phyloP scores from a whole-genome alignment of 2,329 filamentous ascomycete genomes.

The Exophiala aquamarina region DNA sequence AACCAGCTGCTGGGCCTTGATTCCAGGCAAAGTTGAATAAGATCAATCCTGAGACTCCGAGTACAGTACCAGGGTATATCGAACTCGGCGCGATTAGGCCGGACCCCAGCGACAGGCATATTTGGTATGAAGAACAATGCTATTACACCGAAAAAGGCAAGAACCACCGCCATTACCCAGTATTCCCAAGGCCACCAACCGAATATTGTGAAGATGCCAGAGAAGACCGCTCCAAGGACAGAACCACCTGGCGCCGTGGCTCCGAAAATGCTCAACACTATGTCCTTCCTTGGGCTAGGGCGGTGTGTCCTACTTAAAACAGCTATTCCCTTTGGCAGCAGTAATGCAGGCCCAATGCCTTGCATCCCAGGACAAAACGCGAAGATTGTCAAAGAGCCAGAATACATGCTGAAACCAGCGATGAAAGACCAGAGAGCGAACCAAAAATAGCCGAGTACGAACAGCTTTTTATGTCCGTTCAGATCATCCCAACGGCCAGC shows the following conservation, averaged over 20 bases:
- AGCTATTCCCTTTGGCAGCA: conserved; percentile 51
- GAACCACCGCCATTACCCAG: conserved; percentile 46
- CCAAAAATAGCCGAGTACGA: conserved; percentile 52
- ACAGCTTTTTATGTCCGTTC: conserved; percentile 51
- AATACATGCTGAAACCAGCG: conserved; percentile 45
- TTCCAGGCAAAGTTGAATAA: too few relatives aligned
- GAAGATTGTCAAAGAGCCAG: conserved; percentile 35
- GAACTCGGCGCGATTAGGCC: conserved; percentile 27
- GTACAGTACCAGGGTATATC: conserved; percentile 46
- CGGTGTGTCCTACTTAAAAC: conserved; percentile 48
- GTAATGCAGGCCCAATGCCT: conserved; percentile 51
- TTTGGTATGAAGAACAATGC: conserved; percentile 42
- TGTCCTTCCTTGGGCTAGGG: conserved; percentile 47
- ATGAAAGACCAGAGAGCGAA: conserved; percentile 50
- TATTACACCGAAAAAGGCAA: conserved; percentile 36
- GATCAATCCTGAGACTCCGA: too few relatives aligned
- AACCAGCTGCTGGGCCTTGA: too few relatives aligned
- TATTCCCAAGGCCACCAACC: conserved; percentile 55
- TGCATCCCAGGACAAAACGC: conserved; percentile 38
- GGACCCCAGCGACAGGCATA: conserved; percentile 31
- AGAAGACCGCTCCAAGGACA: conserved; percentile 44
- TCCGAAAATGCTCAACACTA: conserved; percentile 51
- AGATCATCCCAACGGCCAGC: conserved; percentile 52
- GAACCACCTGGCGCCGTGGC: conserved; percentile 48
- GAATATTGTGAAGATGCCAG: conserved; percentile 38